phyloP scores from a whole-genome alignment of 768 basidiomycete genomes.

The Tremella yokohamensis region DNA sequence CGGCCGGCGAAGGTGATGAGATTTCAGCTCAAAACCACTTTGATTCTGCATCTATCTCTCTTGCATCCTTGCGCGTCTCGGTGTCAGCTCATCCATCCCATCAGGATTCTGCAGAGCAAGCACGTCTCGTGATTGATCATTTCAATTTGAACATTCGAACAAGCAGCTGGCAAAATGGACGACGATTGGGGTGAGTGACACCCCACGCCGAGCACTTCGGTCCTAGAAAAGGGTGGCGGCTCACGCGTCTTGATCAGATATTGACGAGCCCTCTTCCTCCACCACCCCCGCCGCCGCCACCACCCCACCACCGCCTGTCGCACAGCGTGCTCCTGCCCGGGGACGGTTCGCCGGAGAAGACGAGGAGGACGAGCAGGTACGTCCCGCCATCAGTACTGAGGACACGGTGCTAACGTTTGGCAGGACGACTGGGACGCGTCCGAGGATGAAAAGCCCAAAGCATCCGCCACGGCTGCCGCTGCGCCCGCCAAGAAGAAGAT shows the following conservation, averaged over 20 bases:
- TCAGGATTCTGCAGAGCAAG: background rate
- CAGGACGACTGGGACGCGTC: constrained; percentile 96
- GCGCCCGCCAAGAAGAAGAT: constrained; percentile 88
- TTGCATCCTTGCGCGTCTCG: too few relatives aligned
- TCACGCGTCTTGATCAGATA: constrained; percentile 18
- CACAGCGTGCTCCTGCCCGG: constrained; percentile 50
- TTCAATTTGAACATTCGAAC: background rate
- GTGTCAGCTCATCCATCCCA: too few relatives aligned
- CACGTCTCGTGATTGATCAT: too few relatives aligned
- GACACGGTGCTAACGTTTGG: too few relatives aligned
- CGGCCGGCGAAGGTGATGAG: too few relatives aligned
- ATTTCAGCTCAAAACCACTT: too few relatives aligned
- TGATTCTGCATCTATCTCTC: too few relatives aligned
- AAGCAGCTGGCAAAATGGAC: constrained; percentile 18
- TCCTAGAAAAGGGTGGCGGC: background rate
- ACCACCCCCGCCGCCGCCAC: constrained; percentile 44
- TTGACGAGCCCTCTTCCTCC: constrained; percentile 37
- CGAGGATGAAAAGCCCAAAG: constrained; percentile 59
- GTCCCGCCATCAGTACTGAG: constrained; percentile 42
- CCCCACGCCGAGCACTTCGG: background rate
- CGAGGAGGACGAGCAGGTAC: constrained; percentile 72
- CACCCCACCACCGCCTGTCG: constrained; percentile 17
- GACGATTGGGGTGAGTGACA: constrained; percentile 43
- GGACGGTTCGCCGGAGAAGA: constrained; percentile 89
- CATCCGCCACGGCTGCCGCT: constrained; percentile 53